Evolutionary conservation across 768 basidiomycete species (phyloP).

Genomic region (Suillus sp.): DNA sequence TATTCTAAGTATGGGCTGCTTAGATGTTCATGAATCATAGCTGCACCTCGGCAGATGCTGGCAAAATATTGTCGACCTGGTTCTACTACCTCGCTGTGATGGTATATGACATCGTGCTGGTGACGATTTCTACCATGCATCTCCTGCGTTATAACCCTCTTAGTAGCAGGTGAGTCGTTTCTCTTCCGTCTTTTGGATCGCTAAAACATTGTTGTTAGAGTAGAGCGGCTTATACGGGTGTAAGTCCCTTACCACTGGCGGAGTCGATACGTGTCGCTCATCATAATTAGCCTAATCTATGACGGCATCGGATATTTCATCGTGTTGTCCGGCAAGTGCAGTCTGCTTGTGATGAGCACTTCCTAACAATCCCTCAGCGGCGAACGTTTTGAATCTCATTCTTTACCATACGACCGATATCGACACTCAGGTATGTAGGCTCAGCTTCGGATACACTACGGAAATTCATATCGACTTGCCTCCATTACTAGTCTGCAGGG

Average conservation of each 20-base stretch:
- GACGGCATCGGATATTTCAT: constrained; percentile 69
- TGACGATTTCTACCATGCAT: constrained; percentile 51
- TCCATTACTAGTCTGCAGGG: not conserved
- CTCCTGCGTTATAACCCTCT: constrained; percentile 47
- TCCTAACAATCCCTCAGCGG: constrained; percentile 31
- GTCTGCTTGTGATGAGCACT: not conserved
- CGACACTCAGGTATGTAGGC: constrained; percentile 44
- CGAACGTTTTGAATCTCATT: constrained; percentile 54
- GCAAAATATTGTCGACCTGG: constrained; percentile 48
- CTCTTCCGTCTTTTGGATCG: not conserved
- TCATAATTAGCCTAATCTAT: constrained; percentile 57
- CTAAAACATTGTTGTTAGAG: constrained; percentile 22
- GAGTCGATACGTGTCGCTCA: constrained; percentile 12
- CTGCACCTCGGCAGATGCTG: constrained; percentile 44
- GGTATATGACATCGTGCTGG: constrained; percentile 54
- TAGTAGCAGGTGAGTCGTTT: constrained; percentile 27
- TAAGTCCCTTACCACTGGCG: constrained; percentile 17
- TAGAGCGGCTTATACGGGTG: constrained; percentile 33
- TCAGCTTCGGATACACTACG: constrained; percentile 16
- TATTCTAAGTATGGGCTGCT: too few species aligned
- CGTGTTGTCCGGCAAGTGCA: constrained; percentile 47
- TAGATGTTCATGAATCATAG: constrained; percentile 33
- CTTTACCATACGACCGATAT: constrained; percentile 45
- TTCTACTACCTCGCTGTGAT: constrained; percentile 61
- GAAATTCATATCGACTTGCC: constrained; percentile 5